Evolutionary conservation across 169 alveolate species (phyloP).

Genomic region (Amoebophrya sp.): DNA sequence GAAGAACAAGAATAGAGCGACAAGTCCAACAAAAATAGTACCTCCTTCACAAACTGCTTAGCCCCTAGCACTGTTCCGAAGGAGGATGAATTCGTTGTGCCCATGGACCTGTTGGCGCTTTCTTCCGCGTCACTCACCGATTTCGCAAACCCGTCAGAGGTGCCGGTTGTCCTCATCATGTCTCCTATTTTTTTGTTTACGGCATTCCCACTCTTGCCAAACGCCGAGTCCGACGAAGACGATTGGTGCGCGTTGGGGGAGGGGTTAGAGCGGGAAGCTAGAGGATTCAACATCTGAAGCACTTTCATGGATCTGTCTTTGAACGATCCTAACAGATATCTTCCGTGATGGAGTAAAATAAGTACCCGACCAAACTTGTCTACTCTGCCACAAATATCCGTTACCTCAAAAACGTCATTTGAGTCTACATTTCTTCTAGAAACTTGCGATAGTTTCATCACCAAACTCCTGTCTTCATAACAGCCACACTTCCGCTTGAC

Average conservation of each 20-base stretch:
- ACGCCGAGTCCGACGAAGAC: neutral
- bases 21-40: no score
- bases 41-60: no score
- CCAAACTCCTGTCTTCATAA: neutral
- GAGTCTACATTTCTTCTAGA: neutral
- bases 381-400: no score
- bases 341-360: no score
- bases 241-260: no score
- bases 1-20: no score
- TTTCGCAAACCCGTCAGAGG: neutral
- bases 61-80: neutral
- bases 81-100: neutral
- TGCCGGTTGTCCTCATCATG: no score
- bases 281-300: neutral
- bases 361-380: no score
- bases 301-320: no score
- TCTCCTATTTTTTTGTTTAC: neutral
- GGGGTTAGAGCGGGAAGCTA: neutral
- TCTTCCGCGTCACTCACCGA: neutral
- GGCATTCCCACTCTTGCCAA: neutral
- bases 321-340: no score
- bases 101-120: neutral
- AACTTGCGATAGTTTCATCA: neutral
- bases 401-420: neutral
- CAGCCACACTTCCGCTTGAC: neutral